Base-by-base conservation (phyloP, 1,284 basidiomycete species). In the Coriolopsis trogii region DNA sequence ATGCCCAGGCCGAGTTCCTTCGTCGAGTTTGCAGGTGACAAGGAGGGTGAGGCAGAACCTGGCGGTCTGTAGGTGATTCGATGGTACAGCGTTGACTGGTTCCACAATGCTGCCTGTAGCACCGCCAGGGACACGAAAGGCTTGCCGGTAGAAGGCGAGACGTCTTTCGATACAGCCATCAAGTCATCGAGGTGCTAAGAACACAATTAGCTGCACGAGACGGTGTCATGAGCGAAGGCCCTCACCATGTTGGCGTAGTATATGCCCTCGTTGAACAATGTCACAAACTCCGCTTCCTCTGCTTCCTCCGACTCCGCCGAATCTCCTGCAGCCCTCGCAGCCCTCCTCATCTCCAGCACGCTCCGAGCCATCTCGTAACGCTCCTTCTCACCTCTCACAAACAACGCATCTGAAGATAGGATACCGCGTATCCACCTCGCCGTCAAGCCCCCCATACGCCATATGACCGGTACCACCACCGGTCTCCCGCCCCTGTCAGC, bases 181-280 rank as follows among this genome's bases (percentile, higher is more conserved):
- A 95, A 74, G 64, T 93, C 89, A 18, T 93, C 89, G 59, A 91
- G 81, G 8, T 79, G 72, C 91, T 93, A 62, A 3, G 28, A 50
- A 53, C 20, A 33, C 56, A 63, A 41, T 58, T 39, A 18, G 52
- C n/a, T 15, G 38, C 3, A 31, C 33, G 24, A 10, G 16, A 15
- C 25, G 9, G 6, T n/a, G 36, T 6, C 6, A 20, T 40, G 10
- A 13, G 5, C 21, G 16, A 40, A n/a, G 15, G 28, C 26, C 71
- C 82, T 49, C 60, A 91, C 91, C 90, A 96, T 91, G 67, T 95
- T 93, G 10, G 82, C 77, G 67, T 96, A 97, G 70, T 94, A 91
- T 24, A 97, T 92, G 4, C 90, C 91, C 24, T 81, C 73, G 28
- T 79, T 71, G 66, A 98, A 96, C 62, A 96, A 78, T 49, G 73